Conservation (phyloP, 176 grass and related monocot genomes). For the Aegilops umbellulata region DNA sequence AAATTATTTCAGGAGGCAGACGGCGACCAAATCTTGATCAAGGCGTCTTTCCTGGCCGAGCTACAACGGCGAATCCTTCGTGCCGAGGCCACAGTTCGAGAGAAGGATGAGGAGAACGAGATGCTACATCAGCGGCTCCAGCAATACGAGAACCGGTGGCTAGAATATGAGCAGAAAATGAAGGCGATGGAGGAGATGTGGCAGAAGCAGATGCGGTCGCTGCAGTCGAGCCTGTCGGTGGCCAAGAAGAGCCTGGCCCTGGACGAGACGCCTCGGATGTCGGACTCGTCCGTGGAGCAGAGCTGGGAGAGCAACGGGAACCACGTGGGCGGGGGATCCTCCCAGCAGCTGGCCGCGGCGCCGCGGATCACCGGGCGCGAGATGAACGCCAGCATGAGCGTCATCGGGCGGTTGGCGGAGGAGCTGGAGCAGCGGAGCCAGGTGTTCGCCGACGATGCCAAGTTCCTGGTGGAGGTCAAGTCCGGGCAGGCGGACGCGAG, state of each 20-base stretch:
- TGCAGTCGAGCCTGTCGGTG: slow-evolving; percentile 80
- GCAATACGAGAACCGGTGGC: slow-evolving; percentile 85
- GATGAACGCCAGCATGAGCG: slow-evolving; percentile 60
- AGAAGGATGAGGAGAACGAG: slow-evolving; percentile 95
- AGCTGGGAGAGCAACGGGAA: slow-evolving; percentile 65
- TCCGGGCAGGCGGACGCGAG: slow-evolving; percentile 69
- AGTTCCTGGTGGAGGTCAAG: slow-evolving; percentile 92
- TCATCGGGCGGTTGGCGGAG: slow-evolving; percentile 55
- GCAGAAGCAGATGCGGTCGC: slow-evolving; percentile 93
- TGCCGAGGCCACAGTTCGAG: slow-evolving; percentile 59
- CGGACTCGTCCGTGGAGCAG: slow-evolving; percentile 79
- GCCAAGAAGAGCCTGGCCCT: slow-evolving; percentile 85
- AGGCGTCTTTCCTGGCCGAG: slow-evolving; percentile 82
- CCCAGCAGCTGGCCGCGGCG: background rate
- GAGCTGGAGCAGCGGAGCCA: slow-evolving; percentile 82
- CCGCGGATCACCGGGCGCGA: slow-evolving; percentile 40
- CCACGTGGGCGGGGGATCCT: slow-evolving; percentile 40
- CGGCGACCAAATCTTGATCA: slow-evolving; percentile 72
- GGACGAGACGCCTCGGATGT: slow-evolving; percentile 63
- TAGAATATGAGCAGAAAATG: slow-evolving; percentile 97
- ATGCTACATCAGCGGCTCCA: slow-evolving; percentile 77
- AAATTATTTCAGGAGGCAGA: slow-evolving; percentile 56
- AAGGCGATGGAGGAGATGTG: slow-evolving; percentile 97
- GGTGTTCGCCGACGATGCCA: slow-evolving; percentile 80
- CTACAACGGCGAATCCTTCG: slow-evolving; percentile 77